Conservation (phyloP, 768 basidiomycete genomes). For the Galerina marginata region DNA sequence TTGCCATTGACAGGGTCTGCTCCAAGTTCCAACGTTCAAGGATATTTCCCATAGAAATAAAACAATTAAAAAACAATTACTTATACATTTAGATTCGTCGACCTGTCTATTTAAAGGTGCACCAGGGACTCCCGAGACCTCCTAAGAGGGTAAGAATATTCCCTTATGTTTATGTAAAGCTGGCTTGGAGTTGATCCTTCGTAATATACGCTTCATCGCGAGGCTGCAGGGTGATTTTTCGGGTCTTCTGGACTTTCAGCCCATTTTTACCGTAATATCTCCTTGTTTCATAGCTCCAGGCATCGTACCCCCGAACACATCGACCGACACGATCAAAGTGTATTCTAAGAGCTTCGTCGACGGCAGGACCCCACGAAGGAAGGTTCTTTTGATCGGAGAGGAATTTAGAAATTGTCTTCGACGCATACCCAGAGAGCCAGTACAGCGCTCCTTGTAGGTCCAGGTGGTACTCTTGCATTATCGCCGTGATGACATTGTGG, state of each 20-base stretch:
- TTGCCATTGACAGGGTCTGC: too few relatives aligned
- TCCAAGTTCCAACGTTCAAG: too few relatives aligned
- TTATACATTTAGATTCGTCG: too few relatives aligned
- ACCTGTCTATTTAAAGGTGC: too few relatives aligned
- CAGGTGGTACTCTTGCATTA: conserved; percentile 51
- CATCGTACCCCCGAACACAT: conserved; percentile 55
- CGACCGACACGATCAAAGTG: conserved; percentile 55
- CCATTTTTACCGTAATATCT: conserved; percentile 45
- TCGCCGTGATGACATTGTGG: conserved; percentile 56
- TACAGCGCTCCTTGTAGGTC: conserved; percentile 46
- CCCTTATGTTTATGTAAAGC: neutral
- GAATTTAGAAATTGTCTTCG: conserved; percentile 40
- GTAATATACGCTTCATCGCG: conserved; percentile 23
- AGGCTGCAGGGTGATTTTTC: conserved; percentile 19
- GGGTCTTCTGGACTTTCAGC: conserved; percentile 15
- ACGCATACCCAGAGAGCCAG: conserved; percentile 41
- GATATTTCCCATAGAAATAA: too few relatives aligned
- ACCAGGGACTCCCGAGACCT: too few relatives aligned
- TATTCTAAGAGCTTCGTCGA: conserved; percentile 39
- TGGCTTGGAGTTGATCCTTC: conserved; percentile 16
- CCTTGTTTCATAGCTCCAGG: conserved; percentile 56
- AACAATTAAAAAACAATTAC: too few relatives aligned
- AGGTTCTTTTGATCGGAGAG: conserved; percentile 40
- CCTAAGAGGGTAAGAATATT: too few relatives aligned
- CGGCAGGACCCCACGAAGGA: conserved; percentile 44